Base-by-base conservation (phyloP, 2,329 filamentous ascomycete genomes). In the Stylonectria norvegica region DNA sequence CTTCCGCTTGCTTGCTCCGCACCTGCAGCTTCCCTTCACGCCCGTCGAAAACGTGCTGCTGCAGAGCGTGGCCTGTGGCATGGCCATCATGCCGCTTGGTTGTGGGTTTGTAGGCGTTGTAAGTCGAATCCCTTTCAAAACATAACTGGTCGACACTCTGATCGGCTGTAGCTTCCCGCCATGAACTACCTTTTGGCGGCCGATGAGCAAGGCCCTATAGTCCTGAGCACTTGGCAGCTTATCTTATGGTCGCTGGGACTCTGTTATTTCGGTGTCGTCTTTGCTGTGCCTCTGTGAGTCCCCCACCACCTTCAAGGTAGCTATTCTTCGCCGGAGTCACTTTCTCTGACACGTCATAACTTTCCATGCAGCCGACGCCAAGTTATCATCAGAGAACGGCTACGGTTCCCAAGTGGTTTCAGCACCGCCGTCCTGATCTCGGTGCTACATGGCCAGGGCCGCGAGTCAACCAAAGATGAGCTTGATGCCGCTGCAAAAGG, bases 1-100 rank as follows among this genome's bases (percentile, higher is more conserved):
- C 53, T 98, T 98, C 73, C 89, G 87, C 57, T 75, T 83, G 5
- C 65, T 96, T 2, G 78, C 85, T 1, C 79, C 78, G 31, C 79
- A 86, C 48, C 71, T 96, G 20, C 74, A 77, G 19, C 80, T 86
- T 39, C 90, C 90, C 0, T 98, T 98, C 57, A 89, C 86, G 4
- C 90, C 93, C 0, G 86, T 97, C 9, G 91, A 98, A 67, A 98
- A 98, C 62, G 93, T 98, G 4, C 75, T 98, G 16, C 86, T 98
- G 9, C 93, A 98, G 68, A 95, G 89, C 0, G 93, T 98, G 4
- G 91, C 93, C 1, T 91, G 93, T 9, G 87, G 87, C 12, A 94
- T 97, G 64, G 93, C 91, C 1, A 95, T 94, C 5, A 97, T 97
- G 89, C 93, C 93, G 0, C 70, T 98, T 9, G 91, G 91, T 1